Conservation (phyloP, 345 rosid species). For the Citrus inodora region DNA sequence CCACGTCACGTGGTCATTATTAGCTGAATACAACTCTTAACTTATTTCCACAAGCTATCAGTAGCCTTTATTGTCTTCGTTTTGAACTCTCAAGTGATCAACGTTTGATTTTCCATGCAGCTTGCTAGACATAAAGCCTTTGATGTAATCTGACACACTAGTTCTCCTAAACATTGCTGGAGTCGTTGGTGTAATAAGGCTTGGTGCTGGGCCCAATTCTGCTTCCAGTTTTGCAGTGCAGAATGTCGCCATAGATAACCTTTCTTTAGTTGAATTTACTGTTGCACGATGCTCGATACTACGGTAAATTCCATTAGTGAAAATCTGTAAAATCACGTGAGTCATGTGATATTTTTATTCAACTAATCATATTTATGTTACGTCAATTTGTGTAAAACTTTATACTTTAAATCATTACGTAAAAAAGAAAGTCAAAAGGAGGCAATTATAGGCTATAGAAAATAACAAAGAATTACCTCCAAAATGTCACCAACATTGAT, state of each 20-base stretch:
- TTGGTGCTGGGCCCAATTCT: background rate
- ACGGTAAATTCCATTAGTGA: background rate
- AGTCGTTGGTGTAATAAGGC: background rate
- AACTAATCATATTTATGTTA: too few relatives aligned
- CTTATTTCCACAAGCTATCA: background rate
- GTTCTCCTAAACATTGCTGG: background rate
- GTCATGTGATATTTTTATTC: too few relatives aligned
- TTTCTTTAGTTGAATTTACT: background rate
- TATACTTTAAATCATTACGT: background rate
- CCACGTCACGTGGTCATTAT: too few relatives aligned
- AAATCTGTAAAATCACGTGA: background rate
- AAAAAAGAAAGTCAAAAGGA: too few relatives aligned
- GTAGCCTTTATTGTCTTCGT: background rate
- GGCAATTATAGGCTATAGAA: background rate
- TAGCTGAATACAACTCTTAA: background rate
- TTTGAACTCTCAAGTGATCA: background rate
- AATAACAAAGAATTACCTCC: background rate
- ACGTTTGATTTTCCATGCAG: background rate
- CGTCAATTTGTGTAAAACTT: too few relatives aligned
- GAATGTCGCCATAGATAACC: background rate
- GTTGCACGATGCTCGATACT: background rate
- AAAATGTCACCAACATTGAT: background rate
- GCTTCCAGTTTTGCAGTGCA: background rate
- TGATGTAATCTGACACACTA: background rate
- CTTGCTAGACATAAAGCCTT: background rate